Evolutionary conservation across 768 basidiomycete species (phyloP).

Genomic region (Boletellus emodensis): DNA sequence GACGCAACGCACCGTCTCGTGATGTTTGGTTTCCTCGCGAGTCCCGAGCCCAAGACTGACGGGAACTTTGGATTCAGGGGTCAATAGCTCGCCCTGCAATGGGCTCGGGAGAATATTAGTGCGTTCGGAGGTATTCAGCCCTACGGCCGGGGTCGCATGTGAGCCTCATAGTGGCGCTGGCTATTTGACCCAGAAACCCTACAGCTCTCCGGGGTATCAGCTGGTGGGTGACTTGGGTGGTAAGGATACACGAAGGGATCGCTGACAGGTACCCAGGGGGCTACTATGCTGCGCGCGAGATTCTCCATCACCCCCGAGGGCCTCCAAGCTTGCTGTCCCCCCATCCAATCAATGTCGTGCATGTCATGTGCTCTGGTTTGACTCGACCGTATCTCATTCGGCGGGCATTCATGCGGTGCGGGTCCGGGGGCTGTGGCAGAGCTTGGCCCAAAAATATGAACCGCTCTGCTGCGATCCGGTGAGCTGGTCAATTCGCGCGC

Average conservation of each 20-base stretch:
- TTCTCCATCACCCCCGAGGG: constrained; percentile 61
- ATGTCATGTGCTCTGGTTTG: constrained; percentile 22
- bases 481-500: too few species aligned
- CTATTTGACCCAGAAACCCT: constrained; percentile 59
- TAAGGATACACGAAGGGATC: background rate
- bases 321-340: constrained; percentile 52
- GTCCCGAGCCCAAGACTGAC: constrained; percentile 52
- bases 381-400: too few species aligned
- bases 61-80: constrained; percentile 87
- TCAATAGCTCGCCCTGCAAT: constrained; percentile 75
- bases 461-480: too few species aligned
- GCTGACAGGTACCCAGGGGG: constrained; percentile 35
- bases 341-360: constrained; percentile 74
- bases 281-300: constrained; percentile 72
- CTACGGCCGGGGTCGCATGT: background rate
- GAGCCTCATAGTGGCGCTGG: background rate
- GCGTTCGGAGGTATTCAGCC: constrained; percentile 52
- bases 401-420: too few species aligned
- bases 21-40: constrained; percentile 72
- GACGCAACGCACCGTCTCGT: constrained; percentile 72
- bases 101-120: constrained; percentile 65
- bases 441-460: too few species aligned
- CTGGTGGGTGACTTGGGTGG: constrained; percentile 39
- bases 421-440: too few species aligned
- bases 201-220: constrained; percentile 67